Percentiles rank a stretch among this genome's conserved stretches.
These are phyloP conservation scores for Suzukiozyma palmioleophila DNA, from an alignment of 1,139 yeast genomes.

Conservation along the genomic window DNA sequence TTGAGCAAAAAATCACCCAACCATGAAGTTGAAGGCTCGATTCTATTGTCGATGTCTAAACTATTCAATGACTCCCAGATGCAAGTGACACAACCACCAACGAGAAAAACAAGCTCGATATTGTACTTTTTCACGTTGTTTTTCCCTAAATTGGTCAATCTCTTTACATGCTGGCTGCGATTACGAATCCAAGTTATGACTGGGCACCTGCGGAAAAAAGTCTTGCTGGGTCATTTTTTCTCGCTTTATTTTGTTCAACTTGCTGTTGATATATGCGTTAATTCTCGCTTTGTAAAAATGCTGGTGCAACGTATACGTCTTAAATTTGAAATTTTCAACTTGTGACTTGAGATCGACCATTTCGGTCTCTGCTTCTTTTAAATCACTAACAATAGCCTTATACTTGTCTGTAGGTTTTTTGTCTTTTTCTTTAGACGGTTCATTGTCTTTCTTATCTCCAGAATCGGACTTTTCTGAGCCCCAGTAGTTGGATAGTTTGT, in stretches of 20 bases:
- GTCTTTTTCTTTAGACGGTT: no score
- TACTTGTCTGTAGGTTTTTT: conserved; percentile 7
- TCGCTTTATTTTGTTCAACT: conserved; percentile 31
- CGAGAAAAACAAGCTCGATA: conserved; percentile 10
- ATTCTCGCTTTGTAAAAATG: conserved; percentile 52
- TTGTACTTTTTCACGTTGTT: conserved; percentile 26
- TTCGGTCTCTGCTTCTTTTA: conserved; percentile 22
- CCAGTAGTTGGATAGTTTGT: conserved; percentile 18
- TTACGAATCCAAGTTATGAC: conserved; percentile 7
- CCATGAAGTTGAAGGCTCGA: conserved; percentile 39
- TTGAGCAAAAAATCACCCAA: conserved; percentile 41
- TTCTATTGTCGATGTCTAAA: conserved; percentile 55
- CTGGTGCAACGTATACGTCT: conserved; percentile 46
- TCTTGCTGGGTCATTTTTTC: conserved; percentile 39
- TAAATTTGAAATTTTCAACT: conserved; percentile 31
- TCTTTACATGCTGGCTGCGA: conserved; percentile 46
- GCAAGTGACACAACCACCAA: conserved; percentile 2
- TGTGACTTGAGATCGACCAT: conserved; percentile 17
- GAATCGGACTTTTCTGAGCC: conserved; percentile 14
- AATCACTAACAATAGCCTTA: conserved; percentile 13
- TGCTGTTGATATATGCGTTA: conserved; percentile 36
- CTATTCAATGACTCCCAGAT: conserved; percentile 27
- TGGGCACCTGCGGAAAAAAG: conserved; percentile 58
- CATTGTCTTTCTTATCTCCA: conserved; percentile 8
- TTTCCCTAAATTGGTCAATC: conserved; percentile 51